Percentiles rank a stretch among this genome's conserved stretches.
phyloP scores from a whole-genome alignment of 371 early-diverging fungal genomes.

The Apophysomyces variabilis region DNA sequence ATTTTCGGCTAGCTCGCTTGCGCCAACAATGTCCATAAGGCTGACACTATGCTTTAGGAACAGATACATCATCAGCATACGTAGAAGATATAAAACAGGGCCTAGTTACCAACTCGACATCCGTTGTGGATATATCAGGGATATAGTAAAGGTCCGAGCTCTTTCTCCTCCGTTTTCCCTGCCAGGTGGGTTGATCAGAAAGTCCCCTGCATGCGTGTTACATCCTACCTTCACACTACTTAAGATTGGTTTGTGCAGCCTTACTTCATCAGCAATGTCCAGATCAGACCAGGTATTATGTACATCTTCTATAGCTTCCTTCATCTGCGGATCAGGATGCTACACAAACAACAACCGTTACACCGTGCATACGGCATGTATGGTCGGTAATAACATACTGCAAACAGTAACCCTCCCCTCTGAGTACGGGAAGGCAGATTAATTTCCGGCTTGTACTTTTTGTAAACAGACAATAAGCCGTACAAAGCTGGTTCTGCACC shows the following conservation, averaged over 20 bases:
- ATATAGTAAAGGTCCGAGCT: background rate
- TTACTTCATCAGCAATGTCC: background rate
- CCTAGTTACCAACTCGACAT: slow-evolving; percentile 10
- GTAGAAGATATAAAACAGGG: background rate
- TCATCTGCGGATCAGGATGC: slow-evolving; percentile 46
- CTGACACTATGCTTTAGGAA: slow-evolving; percentile 15
- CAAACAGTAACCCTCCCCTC: slow-evolving; percentile 21
- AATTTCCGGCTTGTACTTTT: slow-evolving; percentile 43
- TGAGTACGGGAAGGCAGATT: slow-evolving; percentile 26
- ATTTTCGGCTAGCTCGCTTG: slow-evolving; percentile 31
- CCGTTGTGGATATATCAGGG: slow-evolving; percentile 13
- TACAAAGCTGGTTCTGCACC: slow-evolving; percentile 42
- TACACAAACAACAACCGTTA: slow-evolving; percentile 7
- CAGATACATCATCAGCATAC: background rate
- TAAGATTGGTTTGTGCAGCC: slow-evolving; percentile 16
- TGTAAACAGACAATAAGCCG: slow-evolving; percentile 49
- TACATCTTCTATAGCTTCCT: slow-evolving; percentile 30
- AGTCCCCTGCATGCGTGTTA: background rate
- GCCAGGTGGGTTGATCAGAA: background rate
- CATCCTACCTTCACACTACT: background rate
- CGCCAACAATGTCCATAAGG: slow-evolving; percentile 24
- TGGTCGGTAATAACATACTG: slow-evolving; percentile 13
- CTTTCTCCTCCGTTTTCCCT: slow-evolving; percentile 9
- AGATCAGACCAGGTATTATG: slow-evolving; percentile 33
- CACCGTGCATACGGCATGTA: background rate